Base-by-base conservation (phyloP, 2,329 filamentous ascomycete genomes). In the Thelonectria olida region DNA sequence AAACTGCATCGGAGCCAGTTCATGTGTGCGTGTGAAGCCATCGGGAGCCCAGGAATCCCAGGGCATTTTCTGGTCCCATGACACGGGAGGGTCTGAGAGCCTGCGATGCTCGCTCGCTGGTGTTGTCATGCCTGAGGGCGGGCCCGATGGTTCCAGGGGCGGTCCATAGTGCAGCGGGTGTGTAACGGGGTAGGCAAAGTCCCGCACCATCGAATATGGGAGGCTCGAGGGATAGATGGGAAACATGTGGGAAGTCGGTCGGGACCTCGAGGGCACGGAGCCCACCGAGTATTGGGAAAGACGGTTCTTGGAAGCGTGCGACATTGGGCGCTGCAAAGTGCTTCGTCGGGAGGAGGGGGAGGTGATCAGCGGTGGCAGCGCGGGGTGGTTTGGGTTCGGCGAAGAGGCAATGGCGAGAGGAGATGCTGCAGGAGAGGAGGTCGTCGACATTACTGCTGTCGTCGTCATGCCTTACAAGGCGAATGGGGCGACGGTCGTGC, bases 131-230 rank as follows among this genome's bases (percentile, higher is more conserved):
- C 90, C 90, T 1, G 93, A 96, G 8, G 88, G 84, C n/a, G 88
- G 87, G 54, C 83, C 80, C 52, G 88, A 89, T 23, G 88, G 83
- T 69, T 93, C 90, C 36, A 90, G 90, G 15, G 92, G 90, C n/a
- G 95, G 92, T 1, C 96, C 96, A 82, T 97, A 97, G 81, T 98
- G 96, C 77, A 97, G 84, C 42, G 92, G 93, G 76, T 98, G 92
- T 56, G 85, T 84, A 23, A 86, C 75, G 28, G 92, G 88, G 75
- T 98, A 99, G 68, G 96, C 96, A 80, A 98, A 99, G 82, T 99
- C 96, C 73, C 96, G 91, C 67, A 99, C 94, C 44, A 92, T 84
- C n/a, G 93, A 89, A 76, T 97, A 97, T 7, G 92, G 79, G 17
- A 97, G 86, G 74, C 89, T 97, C 60, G 93, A 96, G 71, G 93